These are phyloP conservation scores for Casaregolazyma lundiana DNA, from an alignment of 1,139 yeast genomes.

Conservation along the genomic window DNA sequence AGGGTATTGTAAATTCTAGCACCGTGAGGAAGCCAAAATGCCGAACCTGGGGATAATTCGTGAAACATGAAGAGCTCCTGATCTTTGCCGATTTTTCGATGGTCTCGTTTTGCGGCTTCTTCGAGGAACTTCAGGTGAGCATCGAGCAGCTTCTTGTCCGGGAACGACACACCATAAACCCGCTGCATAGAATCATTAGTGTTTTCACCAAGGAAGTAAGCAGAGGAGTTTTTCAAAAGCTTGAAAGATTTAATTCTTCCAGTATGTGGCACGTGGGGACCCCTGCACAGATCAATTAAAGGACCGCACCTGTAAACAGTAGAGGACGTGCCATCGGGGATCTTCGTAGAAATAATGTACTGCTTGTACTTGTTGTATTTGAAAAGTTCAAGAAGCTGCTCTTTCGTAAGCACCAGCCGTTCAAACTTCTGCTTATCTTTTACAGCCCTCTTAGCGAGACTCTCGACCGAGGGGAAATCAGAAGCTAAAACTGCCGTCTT, in stretches of 20 bases:
- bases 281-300: constrained; percentile 92
- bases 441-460: constrained; percentile 83
- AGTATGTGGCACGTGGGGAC: constrained; percentile 98
- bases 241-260: constrained; percentile 95
- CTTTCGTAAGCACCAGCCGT: constrained; percentile 89
- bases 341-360: constrained; percentile 75
- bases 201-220: constrained; percentile 93
- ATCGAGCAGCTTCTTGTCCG: constrained; percentile 95
- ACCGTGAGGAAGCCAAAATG: constrained; percentile 98
- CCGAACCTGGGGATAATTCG: constrained; percentile 94
- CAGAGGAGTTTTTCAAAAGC: constrained; percentile 90
- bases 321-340: constrained; percentile 94
- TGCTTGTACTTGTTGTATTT: constrained; percentile 94
- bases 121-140: constrained; percentile 92
- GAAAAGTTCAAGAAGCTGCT: constrained; percentile 88
- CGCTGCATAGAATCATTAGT: constrained; percentile 94
- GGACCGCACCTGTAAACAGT: constrained; percentile 99
- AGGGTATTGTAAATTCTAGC: constrained; percentile 89
- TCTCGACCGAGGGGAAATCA: constrained; percentile 82
- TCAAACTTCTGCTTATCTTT: constrained; percentile 96
- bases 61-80: constrained; percentile 94
- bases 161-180: constrained; percentile 97
- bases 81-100: constrained; percentile 92
- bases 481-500: constrained; percentile 70
- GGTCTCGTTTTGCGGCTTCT: constrained; percentile 97